Conservation (phyloP, 805 yeast species). For the Yarrowia hollandica region DNA sequence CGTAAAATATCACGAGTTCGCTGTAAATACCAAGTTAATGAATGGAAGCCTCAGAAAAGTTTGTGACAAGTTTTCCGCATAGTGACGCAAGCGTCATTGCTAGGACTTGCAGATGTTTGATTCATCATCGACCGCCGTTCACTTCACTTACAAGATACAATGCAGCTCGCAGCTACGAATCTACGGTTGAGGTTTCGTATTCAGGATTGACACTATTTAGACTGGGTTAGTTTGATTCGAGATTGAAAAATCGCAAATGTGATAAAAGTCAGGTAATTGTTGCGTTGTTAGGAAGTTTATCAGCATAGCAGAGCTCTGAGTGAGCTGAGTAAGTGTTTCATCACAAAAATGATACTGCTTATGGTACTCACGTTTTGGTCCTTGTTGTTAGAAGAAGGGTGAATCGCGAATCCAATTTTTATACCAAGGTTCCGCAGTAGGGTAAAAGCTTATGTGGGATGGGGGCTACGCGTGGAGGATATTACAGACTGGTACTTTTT, state of each 20-base stretch:
- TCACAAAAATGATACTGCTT: neutral
- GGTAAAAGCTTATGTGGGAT: neutral
- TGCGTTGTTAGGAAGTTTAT: slow-evolving; percentile 28
- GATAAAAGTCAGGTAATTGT: neutral
- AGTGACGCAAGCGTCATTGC: slow-evolving; percentile 12
- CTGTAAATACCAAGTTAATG: too few species aligned
- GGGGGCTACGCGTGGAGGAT: neutral
- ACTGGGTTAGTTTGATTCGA: slow-evolving; percentile 19
- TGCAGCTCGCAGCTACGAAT: neutral
- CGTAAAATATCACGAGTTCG: too few species aligned
- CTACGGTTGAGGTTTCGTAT: neutral
- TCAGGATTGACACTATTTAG: neutral
- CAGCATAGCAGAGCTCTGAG: slow-evolving; percentile 29
- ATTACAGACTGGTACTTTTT: neutral
- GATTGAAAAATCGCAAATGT: neutral
- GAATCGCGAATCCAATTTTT: neutral
- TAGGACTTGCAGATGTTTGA: slow-evolving; percentile 30
- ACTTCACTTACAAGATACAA: too few species aligned
- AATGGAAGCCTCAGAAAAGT: slow-evolving; percentile 24
- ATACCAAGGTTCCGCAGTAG: neutral
- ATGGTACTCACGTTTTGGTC: slow-evolving; percentile 14
- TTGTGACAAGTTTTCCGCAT: slow-evolving; percentile 29
- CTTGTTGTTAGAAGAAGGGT: neutral
- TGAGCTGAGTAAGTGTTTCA: slow-evolving; percentile 29
- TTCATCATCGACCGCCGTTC: slow-evolving; percentile 27